These are phyloP conservation scores for Daedaleopsis nitida DNA, from an alignment of 768 basidiomycete genomes.

Conservation along the genomic window DNA sequence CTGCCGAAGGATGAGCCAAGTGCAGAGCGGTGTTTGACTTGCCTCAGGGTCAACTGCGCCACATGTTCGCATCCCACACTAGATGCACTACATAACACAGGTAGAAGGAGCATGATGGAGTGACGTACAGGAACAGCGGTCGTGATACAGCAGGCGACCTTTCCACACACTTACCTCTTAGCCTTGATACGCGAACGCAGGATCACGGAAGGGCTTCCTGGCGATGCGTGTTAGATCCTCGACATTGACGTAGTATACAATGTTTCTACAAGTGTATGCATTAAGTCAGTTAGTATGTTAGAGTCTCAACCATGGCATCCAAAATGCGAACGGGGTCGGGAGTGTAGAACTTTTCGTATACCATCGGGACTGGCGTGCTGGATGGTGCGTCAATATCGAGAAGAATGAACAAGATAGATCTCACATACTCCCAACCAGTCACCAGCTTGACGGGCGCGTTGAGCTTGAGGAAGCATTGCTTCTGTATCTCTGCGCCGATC, in stretches of 20 bases:
- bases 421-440: slow-evolving; percentile 84
- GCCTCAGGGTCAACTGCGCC: too few species aligned
- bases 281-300: slow-evolving; percentile 54
- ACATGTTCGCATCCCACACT: too few species aligned
- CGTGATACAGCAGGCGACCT: too few species aligned
- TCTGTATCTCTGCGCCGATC: slow-evolving; percentile 89
- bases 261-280: background rate
- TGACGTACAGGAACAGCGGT: too few species aligned
- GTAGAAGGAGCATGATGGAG: too few species aligned
- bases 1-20: too few species aligned
- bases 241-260: slow-evolving; percentile 7
- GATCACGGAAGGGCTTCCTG: too few species aligned
- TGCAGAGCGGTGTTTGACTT: too few species aligned
- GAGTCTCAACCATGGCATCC: slow-evolving; percentile 82
- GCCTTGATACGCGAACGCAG: too few species aligned
- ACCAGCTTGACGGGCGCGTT: slow-evolving; percentile 87
- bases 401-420: slow-evolving; percentile 39
- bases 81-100: too few species aligned
- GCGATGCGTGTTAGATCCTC: background rate
- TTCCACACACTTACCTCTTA: too few species aligned
- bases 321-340: slow-evolving; percentile 84
- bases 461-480: slow-evolving; percentile 83
- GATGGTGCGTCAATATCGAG: background rate
- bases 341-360: slow-evolving; percentile 91
- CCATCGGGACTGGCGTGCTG: slow-evolving; percentile 81